Conservation (phyloP, 257 asterid species). For the Solanum appendiculatum region DNA sequence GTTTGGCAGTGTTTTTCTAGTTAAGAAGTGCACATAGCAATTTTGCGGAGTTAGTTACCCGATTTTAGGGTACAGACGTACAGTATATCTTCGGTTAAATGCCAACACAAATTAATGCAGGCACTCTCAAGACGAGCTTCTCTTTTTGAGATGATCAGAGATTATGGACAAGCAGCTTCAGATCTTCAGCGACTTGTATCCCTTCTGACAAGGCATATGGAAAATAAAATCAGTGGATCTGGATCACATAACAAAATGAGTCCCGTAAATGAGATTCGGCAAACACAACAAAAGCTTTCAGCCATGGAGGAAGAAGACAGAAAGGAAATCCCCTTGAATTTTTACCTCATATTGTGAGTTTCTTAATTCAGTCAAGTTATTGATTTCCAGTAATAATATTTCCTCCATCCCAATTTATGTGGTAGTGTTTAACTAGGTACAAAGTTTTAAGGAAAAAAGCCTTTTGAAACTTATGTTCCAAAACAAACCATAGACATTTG, state of each 20-base stretch:
- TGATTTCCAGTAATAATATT: background rate
- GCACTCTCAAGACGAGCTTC: slow-evolving; percentile 86
- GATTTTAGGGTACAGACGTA: background rate
- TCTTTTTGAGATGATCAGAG: slow-evolving; percentile 79
- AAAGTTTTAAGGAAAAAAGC: background rate
- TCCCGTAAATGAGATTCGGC: slow-evolving; percentile 53
- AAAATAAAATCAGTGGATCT: slow-evolving; percentile 37
- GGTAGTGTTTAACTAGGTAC: background rate
- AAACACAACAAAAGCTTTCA: slow-evolving; percentile 54
- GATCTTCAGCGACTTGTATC: slow-evolving; percentile 69
- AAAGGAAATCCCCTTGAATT: slow-evolving; percentile 66
- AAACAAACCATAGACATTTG: background rate
- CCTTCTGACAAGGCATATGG: slow-evolving; percentile 56
- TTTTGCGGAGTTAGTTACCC: background rate
- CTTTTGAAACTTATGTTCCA: background rate
- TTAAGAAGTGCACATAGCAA: background rate
- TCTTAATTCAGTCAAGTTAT: background rate
- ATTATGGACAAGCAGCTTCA: slow-evolving; percentile 69
- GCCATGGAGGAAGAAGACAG: slow-evolving; percentile 72
- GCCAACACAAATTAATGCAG: slow-evolving; percentile 22
- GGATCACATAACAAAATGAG: slow-evolving; percentile 44
- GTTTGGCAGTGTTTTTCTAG: background rate
- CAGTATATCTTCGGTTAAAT: background rate
- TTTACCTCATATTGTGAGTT: slow-evolving; percentile 95
- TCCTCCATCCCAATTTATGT: background rate